phyloP scores from a whole-genome alignment of 495 filamentous ascomycete genomes.

The Xylaria cubensis region DNA sequence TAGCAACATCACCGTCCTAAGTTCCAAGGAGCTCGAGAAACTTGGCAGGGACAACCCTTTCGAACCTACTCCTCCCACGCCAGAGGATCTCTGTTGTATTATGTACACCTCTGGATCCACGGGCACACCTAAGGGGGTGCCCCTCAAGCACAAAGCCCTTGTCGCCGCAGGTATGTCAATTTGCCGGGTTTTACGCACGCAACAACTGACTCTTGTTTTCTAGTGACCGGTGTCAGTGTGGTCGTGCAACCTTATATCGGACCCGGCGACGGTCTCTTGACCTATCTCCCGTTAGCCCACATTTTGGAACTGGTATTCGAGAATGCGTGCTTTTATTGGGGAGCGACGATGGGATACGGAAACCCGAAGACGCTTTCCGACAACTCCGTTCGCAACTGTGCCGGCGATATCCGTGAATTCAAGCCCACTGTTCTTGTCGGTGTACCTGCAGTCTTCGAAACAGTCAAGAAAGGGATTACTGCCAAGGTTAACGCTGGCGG shows the following conservation, averaged over 20 bases:
- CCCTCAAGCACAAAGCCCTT: slow-evolving; percentile 86
- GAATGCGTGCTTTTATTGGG: slow-evolving; percentile 91
- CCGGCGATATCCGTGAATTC: slow-evolving; percentile 94
- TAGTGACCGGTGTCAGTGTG: slow-evolving; percentile 85
- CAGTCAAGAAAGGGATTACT: slow-evolving; percentile 96
- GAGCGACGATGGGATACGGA: slow-evolving; percentile 96
- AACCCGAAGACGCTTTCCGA: slow-evolving; percentile 94
- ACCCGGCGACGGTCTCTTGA: slow-evolving; percentile 84
- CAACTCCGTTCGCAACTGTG: slow-evolving; percentile 87
- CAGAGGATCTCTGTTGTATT: slow-evolving; percentile 94
- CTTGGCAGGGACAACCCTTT: slow-evolving; percentile 82
- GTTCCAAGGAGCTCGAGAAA: slow-evolving; percentile 84
- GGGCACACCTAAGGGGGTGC: slow-evolving; percentile 93
- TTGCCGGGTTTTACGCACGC: slow-evolving; percentile 20
- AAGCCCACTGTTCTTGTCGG: slow-evolving; percentile 90
- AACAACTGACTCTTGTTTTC: slow-evolving; percentile 6
- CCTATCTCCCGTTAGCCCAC: slow-evolving; percentile 92
- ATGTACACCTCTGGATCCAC: slow-evolving; percentile 99
- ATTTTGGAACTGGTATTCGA: slow-evolving; percentile 99
- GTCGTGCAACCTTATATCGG: slow-evolving; percentile 86
- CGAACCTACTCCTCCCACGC: slow-evolving; percentile 78
- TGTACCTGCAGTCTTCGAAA: slow-evolving; percentile 96
- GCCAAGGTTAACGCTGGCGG: slow-evolving; percentile 80
- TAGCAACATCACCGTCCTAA: slow-evolving; percentile 73
- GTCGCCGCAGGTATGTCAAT: slow-evolving; percentile 77